Evolutionary conservation across 805 yeast species (phyloP), one percentile per base, ranked within the genome.

Genomic region (Dipodascopsis tothii): DNA sequence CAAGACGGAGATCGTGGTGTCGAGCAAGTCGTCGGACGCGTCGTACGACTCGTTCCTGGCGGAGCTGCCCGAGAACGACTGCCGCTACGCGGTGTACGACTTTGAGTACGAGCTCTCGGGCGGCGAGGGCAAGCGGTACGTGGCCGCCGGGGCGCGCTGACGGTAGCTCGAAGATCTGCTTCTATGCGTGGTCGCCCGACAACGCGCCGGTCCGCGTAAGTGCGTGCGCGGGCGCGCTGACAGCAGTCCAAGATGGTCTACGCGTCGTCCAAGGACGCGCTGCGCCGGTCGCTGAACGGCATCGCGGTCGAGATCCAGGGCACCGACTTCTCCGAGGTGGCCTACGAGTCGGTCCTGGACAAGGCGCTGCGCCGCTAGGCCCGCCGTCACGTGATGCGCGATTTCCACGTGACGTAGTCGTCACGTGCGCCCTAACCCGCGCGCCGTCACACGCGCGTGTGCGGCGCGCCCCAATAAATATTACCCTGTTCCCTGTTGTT

Each of bases 251-350:
- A 92, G 83, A 92, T 92, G 98, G 84, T 90, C 52, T 90, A 88
- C 73, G 97, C 98, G 38, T 79, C 96, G n/a, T 88, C 97, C 49
- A 87, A 87, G 71, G 97, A 88, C 60, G 95, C 96, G 39, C 77
- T 92, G 63, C 90, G 97, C 76, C 86, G 95, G 71, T 90, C 98
- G 45, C 75, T 92, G 63, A 90, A 84, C 66, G 98, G 98, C 68
- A 80, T 92, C 56, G 73, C 96, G 45, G 68, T 95, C 57, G 98
- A 92, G 63, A 75, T 92, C 62, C 98, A 92, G 74, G 98, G 97
- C 64, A 92, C 98, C 47, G 98, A 92, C 69, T 88, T 80, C 70
- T 81, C 94, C 51, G 98, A 92, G 75, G 96, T 92, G 56, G 84
- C 95, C 54, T 85, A 82, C 68, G 98, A 90, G 65, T 74, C 88